These are phyloP conservation scores for Botrytis tulipae DNA, from an alignment of 2,329 filamentous ascomycete genomes.

Conservation along the genomic window DNA sequence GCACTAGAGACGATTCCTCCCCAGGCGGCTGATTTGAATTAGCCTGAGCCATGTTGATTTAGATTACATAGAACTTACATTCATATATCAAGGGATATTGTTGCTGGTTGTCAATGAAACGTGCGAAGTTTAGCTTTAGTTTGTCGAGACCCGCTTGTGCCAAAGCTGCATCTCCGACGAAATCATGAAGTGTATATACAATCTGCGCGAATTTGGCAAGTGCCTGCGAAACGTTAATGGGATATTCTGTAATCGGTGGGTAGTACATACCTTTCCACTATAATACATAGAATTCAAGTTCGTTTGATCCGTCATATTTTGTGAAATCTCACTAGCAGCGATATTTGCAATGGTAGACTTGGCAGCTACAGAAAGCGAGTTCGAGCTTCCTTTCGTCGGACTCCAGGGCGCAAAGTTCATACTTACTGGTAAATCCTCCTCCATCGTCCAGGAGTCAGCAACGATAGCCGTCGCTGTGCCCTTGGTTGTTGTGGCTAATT, in stretches of 20 bases:
- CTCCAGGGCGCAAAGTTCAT: constrained; percentile 82
- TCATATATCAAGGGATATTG: constrained; percentile 65
- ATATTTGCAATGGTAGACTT: constrained; percentile 58
- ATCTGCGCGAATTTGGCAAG: constrained; percentile 74
- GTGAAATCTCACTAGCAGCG: constrained; percentile 70
- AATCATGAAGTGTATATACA: constrained; percentile 61
- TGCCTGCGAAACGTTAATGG: constrained; percentile 45
- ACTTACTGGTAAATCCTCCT: constrained; percentile 68
- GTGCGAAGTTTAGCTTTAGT: constrained; percentile 64
- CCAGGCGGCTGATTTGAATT: constrained; percentile 55
- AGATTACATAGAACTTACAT: constrained; percentile 25
- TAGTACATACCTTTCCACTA: constrained; percentile 63
- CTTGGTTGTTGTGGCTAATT: constrained; percentile 78
- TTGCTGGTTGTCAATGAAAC: constrained; percentile 67
- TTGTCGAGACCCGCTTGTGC: constrained; percentile 57
- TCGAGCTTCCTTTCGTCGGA: constrained; percentile 47
- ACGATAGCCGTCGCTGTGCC: constrained; percentile 72
- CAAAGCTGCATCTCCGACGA: constrained; percentile 57
- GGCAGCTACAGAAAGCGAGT: constrained; percentile 52
- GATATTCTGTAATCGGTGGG: constrained; percentile 33
- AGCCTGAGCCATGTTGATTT: not conserved
- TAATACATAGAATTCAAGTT: constrained; percentile 89
- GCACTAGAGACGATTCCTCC: constrained; percentile 77
- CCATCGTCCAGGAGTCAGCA: constrained; percentile 73
- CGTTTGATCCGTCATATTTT: constrained; percentile 71